Conservation (phyloP, 805 yeast species). For the Zygoascus ofunaensis region DNA sequence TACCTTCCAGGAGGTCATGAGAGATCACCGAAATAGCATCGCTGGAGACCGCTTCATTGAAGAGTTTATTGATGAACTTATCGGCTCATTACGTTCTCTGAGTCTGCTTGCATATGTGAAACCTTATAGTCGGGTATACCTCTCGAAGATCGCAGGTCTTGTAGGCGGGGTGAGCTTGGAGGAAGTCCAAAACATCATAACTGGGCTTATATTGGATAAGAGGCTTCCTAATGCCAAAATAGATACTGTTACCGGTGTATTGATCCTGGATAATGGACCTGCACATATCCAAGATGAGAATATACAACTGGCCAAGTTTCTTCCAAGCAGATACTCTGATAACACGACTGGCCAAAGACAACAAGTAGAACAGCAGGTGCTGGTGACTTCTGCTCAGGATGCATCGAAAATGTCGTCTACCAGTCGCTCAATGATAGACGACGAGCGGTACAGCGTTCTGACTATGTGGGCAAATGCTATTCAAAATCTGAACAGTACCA, state of each 20-base stretch:
- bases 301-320: background rate
- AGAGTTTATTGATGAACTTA: conserved; percentile 19
- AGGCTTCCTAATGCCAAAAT: conserved; percentile 22
- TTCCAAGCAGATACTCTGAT: conserved; percentile 10
- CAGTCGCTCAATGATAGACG: background rate
- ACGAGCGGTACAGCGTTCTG: background rate
- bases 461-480: background rate
- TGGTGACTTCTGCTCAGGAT: conserved; percentile 1
- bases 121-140: conserved; percentile 25
- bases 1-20: conserved; percentile 16
- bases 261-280: background rate
- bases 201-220: conserved; percentile 24
- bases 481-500: background rate
- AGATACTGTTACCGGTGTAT: conserved; percentile 16
- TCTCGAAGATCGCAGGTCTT: conserved; percentile 19
- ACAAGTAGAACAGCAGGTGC: conserved; percentile 11
- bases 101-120: conserved; percentile 23
- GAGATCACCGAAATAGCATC: conserved; percentile 10
- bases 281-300: background rate
- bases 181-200: conserved; percentile 18
- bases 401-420: background rate
- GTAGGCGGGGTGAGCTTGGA: conserved; percentile 5
- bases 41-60: conserved; percentile 12
- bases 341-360: conserved; percentile 6
- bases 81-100: conserved; percentile 21